These are phyloP conservation scores for Daucus carota DNA, from an alignment of 129 eudicot species.

Conservation along the genomic window DNA sequence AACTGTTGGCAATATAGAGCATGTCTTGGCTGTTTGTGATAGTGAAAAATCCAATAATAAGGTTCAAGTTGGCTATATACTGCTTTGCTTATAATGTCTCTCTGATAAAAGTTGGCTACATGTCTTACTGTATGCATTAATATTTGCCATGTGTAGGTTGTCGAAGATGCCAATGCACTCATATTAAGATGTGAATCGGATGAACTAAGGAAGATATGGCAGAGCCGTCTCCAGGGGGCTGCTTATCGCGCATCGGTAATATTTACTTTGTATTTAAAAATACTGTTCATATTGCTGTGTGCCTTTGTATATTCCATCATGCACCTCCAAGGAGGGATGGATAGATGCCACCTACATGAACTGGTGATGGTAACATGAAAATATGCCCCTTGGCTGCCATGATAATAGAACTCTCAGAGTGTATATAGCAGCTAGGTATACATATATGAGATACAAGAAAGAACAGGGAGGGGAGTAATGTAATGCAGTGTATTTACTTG, in stretches of 20 bases:
- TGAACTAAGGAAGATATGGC: constrained; percentile 67
- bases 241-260: constrained; percentile 91
- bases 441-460: too few relatives aligned
- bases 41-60: constrained; percentile 44
- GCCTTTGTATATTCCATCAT: not conserved
- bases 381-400: not conserved
- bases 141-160: constrained; percentile 35
- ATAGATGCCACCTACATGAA: not conserved
- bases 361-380: not conserved
- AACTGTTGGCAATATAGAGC: constrained; percentile 54
- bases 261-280: not conserved
- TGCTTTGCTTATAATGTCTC: not conserved
- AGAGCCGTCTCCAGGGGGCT: constrained; percentile 75
- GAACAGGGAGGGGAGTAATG: too few relatives aligned
- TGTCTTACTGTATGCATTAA: constrained; percentile 2
- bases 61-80: constrained; percentile 27
- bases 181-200: constrained; percentile 72
- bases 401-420: too few relatives aligned
- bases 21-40: constrained; percentile 76
- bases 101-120: not conserved
- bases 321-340: not conserved
- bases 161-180: constrained; percentile 74
- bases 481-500: too few relatives aligned
- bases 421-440: too few relatives aligned
- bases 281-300: not conserved